phyloP scores from a whole-genome alignment of 2,329 filamentous ascomycete genomes.

The Rachicladosporium sp. region DNA sequence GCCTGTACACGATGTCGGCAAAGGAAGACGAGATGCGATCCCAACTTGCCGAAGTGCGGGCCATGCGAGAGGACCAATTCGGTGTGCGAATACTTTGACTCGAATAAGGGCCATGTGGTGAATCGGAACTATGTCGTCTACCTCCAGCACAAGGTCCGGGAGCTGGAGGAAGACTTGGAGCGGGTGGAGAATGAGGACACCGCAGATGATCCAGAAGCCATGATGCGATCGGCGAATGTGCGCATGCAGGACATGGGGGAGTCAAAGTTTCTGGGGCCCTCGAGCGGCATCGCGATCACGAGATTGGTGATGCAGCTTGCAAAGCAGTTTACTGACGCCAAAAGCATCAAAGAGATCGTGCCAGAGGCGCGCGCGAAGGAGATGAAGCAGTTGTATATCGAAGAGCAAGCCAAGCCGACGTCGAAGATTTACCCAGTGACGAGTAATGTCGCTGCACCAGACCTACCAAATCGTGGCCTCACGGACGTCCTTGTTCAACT shows the following conservation, averaged over 20 bases:
- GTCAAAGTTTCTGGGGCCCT: conserved; percentile 80
- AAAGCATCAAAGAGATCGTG: conserved; percentile 83
- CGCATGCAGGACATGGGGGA: conserved; percentile 77
- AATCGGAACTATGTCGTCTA: conserved; percentile 86
- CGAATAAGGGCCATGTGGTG: conserved; percentile 71
- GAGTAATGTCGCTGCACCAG: conserved; percentile 67
- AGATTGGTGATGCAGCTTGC: conserved; percentile 92
- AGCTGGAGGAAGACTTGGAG: conserved; percentile 68
- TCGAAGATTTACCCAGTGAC: conserved; percentile 83
- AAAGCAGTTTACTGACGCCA: conserved; percentile 81
- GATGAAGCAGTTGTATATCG: conserved; percentile 54
- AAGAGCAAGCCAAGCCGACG: conserved; percentile 54
- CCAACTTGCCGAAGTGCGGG: conserved; percentile 80
- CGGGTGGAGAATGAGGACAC: conserved; percentile 67
- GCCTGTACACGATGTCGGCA: conserved; percentile 69
- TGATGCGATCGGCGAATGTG: conserved; percentile 77
- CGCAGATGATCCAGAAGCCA: conserved; percentile 62
- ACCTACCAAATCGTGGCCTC: conserved; percentile 60
- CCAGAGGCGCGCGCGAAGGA: conserved; percentile 58
- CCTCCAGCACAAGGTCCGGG: conserved; percentile 73
- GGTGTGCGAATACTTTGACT: conserved; percentile 90
- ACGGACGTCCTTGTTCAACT: conserved; percentile 71
- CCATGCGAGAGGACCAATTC: conserved; percentile 88
- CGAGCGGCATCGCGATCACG: conserved; percentile 91
- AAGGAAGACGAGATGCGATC: conserved; percentile 95